A percentile compares a stretch with the other conserved stretches of the same genome.
Evolutionary conservation across 2,329 filamentous ascomycete species (phyloP).

Genomic region (Botryosphaeria agaves): DNA sequence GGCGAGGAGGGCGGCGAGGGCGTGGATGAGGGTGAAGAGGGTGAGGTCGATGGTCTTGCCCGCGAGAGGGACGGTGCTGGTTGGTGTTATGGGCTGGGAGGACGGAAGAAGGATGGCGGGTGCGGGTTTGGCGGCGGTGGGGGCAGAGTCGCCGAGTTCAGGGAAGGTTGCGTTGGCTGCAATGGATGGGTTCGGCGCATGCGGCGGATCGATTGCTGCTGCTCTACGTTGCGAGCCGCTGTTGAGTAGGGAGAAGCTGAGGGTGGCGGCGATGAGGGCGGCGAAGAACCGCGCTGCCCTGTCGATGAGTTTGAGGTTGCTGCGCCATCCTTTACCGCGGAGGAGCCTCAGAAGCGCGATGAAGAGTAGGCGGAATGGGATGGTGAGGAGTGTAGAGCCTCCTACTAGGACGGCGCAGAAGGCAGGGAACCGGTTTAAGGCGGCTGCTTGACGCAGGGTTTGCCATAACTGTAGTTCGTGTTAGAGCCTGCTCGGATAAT

Average conservation of each 20-base stretch:
- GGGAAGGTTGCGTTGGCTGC: no score
- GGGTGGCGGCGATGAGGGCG: conserved; percentile 30
- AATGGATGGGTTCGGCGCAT: no score
- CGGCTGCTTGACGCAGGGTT: conserved; percentile 21
- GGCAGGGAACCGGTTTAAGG: conserved; percentile 31
- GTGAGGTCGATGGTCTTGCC: conserved; percentile 70
- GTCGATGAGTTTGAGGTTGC: conserved; percentile 1
- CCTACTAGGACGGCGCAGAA: conserved; percentile 35
- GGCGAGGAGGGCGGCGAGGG: conserved; percentile 52
- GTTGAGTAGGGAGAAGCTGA: conserved; percentile 32
- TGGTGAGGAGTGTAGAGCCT: conserved; percentile 29
- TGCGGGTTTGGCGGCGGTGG: background rate
- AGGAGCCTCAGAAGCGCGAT: background rate
- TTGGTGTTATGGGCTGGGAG: conserved; percentile 7
- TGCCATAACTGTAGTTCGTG: conserved; percentile 16
- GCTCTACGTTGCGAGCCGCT: conserved; percentile 6
- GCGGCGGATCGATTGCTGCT: conserved; percentile 3
- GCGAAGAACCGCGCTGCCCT: conserved; percentile 22
- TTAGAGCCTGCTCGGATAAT: no score
- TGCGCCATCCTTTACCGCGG: background rate
- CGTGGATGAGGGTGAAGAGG: conserved; percentile 57
- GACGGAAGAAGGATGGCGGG: no score
- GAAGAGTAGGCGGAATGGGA: conserved; percentile 11
- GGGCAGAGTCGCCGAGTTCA: background rate
- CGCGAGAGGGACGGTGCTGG: conserved; percentile 22